Conservation (phyloP, 495 filamentous ascomycete genomes). For the Aspergillus ellipticus region DNA sequence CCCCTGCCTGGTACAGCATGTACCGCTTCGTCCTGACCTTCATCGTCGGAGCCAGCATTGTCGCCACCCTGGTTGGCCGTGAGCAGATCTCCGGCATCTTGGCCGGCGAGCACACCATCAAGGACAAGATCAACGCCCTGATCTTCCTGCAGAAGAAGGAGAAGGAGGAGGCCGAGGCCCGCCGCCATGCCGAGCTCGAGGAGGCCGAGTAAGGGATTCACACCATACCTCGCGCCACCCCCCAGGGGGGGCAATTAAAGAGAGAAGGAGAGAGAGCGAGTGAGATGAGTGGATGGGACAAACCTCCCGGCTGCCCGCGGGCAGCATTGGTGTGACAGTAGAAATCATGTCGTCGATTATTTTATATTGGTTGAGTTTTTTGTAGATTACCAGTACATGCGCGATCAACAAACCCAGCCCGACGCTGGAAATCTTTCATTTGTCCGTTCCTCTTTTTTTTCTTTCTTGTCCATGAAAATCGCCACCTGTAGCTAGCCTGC, state of each 20-base stretch:
- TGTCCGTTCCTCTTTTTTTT: conserved; percentile 13
- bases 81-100: conserved; percentile 71
- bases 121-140: conserved; percentile 63
- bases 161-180: conserved; percentile 58
- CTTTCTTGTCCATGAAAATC: no score
- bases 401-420: conserved; percentile 17
- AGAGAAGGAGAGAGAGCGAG: not conserved
- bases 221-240: not conserved
- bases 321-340: conserved; percentile 19
- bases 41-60: conserved; percentile 81
- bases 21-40: conserved; percentile 97
- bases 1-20: conserved; percentile 85
- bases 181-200: conserved; percentile 43
- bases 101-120: conserved; percentile 40
- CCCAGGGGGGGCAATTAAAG: not conserved
- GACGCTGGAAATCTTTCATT: conserved; percentile 20
- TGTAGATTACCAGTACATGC: conserved; percentile 21
- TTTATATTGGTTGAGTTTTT: conserved; percentile 17
- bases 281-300: not conserved
- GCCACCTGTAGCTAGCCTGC: no score
- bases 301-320: no score
- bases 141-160: conserved; percentile 57
- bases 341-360: conserved; percentile 15
- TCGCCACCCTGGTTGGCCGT: conserved; percentile 81
- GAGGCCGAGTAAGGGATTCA: conserved; percentile 41